Evolutionary conservation across 495 filamentous ascomycete species (phyloP).

Genomic region (Xylaria nigripes): DNA sequence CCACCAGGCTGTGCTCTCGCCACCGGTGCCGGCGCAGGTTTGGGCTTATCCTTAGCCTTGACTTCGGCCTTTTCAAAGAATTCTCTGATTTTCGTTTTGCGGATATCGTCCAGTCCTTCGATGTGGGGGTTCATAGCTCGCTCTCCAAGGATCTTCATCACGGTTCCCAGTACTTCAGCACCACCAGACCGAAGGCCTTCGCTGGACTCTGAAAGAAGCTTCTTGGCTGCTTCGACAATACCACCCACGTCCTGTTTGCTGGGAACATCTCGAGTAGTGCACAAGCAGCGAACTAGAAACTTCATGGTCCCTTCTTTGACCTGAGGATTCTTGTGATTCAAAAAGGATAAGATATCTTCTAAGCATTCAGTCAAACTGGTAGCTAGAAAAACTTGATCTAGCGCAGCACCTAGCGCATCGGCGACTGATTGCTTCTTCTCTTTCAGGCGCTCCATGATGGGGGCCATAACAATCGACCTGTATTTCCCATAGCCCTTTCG

Average conservation of each 20-base stretch:
- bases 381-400: conserved; percentile 78
- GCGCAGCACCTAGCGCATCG: conserved; percentile 74
- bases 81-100: conserved; percentile 94
- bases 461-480: conserved; percentile 65
- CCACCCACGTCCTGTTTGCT: conserved; percentile 72
- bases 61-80: conserved; percentile 88
- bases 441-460: conserved; percentile 90
- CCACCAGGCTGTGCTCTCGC: conserved; percentile 51
- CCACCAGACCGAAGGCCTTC: conserved; percentile 79
- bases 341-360: conserved; percentile 77
- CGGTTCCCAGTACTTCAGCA: conserved; percentile 82
- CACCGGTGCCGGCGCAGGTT: conserved; percentile 64
- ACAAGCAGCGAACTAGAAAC: conserved; percentile 80
- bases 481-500: conserved; percentile 73
- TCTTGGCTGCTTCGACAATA: conserved; percentile 79
- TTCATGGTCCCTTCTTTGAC: conserved; percentile 91
- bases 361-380: conserved; percentile 75
- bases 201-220: conserved; percentile 78
- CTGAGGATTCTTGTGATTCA: conserved; percentile 93
- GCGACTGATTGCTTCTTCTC: conserved; percentile 90
- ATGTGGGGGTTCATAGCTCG: conserved; percentile 91
- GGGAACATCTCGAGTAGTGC: conserved; percentile 74
- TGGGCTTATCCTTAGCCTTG: conserved; percentile 94
- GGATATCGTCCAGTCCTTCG: conserved; percentile 92
- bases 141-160: conserved; percentile 99